Percentiles rank a stretch among this genome's conserved stretches.
These are phyloP conservation scores for Neonectria coccinea DNA, from an alignment of 2,329 filamentous ascomycete genomes.

Conservation along the genomic window DNA sequence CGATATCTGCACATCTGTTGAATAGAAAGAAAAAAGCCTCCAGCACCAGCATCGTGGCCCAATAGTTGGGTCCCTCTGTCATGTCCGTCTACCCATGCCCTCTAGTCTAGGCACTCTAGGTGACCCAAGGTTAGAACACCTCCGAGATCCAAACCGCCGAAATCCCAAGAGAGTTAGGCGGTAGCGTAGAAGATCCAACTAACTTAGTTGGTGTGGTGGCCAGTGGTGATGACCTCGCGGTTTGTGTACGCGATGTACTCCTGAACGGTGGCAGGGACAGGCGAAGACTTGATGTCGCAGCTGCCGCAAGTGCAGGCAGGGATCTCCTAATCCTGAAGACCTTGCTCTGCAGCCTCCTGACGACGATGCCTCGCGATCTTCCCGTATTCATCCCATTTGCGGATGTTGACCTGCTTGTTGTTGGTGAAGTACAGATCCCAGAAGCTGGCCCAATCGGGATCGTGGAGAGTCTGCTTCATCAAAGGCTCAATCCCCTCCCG, in stretches of 20 bases:
- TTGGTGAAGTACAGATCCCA: slow-evolving; percentile 44
- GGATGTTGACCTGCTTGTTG: slow-evolving; percentile 34
- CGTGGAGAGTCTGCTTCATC: slow-evolving; percentile 14
- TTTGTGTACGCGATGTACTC: background rate
- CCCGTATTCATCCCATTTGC: slow-evolving; percentile 44
- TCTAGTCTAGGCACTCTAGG: background rate
- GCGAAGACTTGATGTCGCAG: slow-evolving; percentile 28
- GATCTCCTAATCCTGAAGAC: slow-evolving; percentile 12
- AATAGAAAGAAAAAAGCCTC: background rate
- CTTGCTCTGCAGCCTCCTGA: slow-evolving; percentile 21
- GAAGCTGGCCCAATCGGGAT: slow-evolving; percentile 34
- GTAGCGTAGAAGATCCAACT: background rate
- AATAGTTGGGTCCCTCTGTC: background rate
- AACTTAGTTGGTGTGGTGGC: background rate
- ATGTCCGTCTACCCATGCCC: background rate
- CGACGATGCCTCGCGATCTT: slow-evolving; percentile 40
- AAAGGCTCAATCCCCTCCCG: background rate
- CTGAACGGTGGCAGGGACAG: slow-evolving; percentile 11
- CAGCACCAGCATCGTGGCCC: too few relatives aligned
- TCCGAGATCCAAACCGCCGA: slow-evolving; percentile 4
- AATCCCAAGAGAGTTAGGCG: background rate
- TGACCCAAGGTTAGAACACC: background rate
- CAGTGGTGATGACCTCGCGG: background rate
- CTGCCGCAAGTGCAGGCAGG: slow-evolving; percentile 12
- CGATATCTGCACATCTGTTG: background rate